Evolutionary conservation across 805 yeast genomes (phyloP).

Genomic region (Sugiyamaella chiloensis): DNA sequence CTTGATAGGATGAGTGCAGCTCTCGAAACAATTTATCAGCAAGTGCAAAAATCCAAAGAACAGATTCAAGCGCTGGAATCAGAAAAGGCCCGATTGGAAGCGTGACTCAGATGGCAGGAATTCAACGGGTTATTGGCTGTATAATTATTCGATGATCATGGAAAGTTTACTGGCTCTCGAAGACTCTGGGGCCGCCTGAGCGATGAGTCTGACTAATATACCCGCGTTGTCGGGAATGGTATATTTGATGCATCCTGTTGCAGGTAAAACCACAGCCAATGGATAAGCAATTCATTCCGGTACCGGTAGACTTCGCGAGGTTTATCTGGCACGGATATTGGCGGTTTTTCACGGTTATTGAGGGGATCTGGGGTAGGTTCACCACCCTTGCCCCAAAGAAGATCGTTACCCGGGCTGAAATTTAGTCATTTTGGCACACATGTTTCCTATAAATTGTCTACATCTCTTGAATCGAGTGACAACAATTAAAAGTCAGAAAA

Average conservation of each 20-base stretch:
- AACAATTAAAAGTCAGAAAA: conserved; percentile 1
- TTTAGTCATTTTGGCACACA: conserved; percentile 3
- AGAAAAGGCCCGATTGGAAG: conserved; percentile 20
- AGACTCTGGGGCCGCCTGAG: no score
- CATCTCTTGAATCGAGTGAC: no score
- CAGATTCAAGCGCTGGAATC: conserved; percentile 35
- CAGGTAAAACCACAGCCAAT: no score
- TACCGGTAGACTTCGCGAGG: background rate
- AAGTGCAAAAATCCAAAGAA: conserved; percentile 42
- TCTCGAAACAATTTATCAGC: conserved; percentile 41
- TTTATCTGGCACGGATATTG: background rate
- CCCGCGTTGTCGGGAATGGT: no score
- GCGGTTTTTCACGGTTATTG: background rate
- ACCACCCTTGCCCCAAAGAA: background rate
- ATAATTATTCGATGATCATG: no score
- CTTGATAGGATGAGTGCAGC: conserved; percentile 52
- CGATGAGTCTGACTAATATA: no score
- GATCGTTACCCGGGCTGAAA: conserved; percentile 1
- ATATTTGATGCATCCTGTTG: no score
- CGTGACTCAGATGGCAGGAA: no score
- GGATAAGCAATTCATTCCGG: no score
- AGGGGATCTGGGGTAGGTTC: background rate
- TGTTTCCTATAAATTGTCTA: no score
- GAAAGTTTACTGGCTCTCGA: no score
- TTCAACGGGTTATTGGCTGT: no score